Evolutionary conservation across 495 filamentous ascomycete species (phyloP).

Genomic region (Aspergillus cavernicola): DNA sequence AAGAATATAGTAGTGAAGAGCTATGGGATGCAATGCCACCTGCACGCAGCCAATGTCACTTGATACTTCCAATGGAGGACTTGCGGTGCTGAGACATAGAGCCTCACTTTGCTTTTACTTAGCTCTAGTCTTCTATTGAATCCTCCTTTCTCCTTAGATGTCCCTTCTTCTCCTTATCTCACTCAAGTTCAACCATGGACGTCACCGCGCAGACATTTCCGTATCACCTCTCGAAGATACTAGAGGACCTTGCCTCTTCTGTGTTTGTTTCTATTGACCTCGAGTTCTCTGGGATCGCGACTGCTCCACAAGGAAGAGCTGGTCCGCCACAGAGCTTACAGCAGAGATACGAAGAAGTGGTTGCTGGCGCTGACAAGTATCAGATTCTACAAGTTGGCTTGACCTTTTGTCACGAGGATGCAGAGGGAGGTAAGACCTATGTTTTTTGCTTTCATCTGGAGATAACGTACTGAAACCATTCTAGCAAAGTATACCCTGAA

Average conservation of each 20-base stretch:
- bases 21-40: too few relatives aligned
- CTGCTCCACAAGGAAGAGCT: constrained; percentile 22
- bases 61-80: too few relatives aligned
- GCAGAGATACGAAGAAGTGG: constrained; percentile 62
- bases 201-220: constrained; percentile 53
- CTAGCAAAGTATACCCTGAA: constrained; percentile 55
- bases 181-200: constrained; percentile 53
- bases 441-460: background rate
- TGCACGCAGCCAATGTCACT: too few relatives aligned
- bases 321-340: constrained; percentile 46
- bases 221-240: constrained; percentile 52
- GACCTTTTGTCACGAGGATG: constrained; percentile 58
- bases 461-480: background rate
- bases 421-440: constrained; percentile 33
- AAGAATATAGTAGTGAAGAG: too few relatives aligned
- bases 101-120: background rate
- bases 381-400: constrained; percentile 75
- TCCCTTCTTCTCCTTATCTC: background rate
- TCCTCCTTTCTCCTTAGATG: background rate
- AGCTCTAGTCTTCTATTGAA: background rate
- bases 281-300: constrained; percentile 69
- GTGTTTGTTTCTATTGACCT: constrained; percentile 71
- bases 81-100: too few relatives aligned
- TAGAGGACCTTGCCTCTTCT: constrained; percentile 54
- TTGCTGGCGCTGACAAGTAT: constrained; percentile 63